A percentile compares a stretch with the other conserved stretches of the same genome.
phyloP scores from a whole-genome alignment of 352 stramenopile species.

The Pythium vanterpoolii region DNA sequence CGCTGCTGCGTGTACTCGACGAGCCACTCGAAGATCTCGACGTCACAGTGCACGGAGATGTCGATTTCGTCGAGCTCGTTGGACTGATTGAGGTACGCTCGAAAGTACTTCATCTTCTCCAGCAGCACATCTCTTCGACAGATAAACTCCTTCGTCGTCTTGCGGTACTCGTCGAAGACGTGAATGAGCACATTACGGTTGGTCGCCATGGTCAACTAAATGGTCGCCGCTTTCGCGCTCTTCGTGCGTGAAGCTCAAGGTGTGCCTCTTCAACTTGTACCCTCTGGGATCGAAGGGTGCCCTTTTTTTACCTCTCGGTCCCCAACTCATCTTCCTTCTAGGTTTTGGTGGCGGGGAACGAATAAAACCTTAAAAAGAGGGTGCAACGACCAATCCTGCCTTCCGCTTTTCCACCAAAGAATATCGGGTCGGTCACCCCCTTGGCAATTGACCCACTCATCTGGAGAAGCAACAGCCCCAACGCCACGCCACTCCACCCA shows the following conservation, averaged over 20 bases:
- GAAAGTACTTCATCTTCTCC: slow-evolving; percentile 91
- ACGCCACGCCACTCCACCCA: neutral
- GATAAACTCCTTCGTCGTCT: slow-evolving; percentile 82
- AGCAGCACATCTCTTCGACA: slow-evolving; percentile 80
- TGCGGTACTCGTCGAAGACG: slow-evolving; percentile 88
- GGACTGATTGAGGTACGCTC: slow-evolving; percentile 67
- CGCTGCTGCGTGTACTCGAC: slow-evolving; percentile 82
- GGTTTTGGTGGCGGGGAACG: slow-evolving; percentile 10
- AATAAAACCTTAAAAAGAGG: slow-evolving; percentile 17
- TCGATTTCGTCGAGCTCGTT: slow-evolving; percentile 89
- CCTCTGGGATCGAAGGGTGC: neutral
- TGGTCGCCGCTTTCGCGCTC: neutral
- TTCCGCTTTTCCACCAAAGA: slow-evolving; percentile 30
- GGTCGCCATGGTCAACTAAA: neutral
- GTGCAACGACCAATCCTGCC: slow-evolving; percentile 20
- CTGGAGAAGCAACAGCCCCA: slow-evolving; percentile 17
- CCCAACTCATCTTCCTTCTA: slow-evolving; percentile 22
- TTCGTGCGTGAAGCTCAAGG: neutral
- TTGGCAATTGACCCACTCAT: slow-evolving; percentile 23
- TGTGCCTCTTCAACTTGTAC: slow-evolving; percentile 13
- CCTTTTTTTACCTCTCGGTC: neutral
- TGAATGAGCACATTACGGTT: slow-evolving; percentile 78
- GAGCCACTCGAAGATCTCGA: slow-evolving; percentile 91
- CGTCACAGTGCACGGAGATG: slow-evolving; percentile 92
- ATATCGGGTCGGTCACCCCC: slow-evolving; percentile 5